These are phyloP conservation scores for Bryopsis sp. DNA, from an alignment of 139 green algal genomes.

Conservation along the genomic window DNA sequence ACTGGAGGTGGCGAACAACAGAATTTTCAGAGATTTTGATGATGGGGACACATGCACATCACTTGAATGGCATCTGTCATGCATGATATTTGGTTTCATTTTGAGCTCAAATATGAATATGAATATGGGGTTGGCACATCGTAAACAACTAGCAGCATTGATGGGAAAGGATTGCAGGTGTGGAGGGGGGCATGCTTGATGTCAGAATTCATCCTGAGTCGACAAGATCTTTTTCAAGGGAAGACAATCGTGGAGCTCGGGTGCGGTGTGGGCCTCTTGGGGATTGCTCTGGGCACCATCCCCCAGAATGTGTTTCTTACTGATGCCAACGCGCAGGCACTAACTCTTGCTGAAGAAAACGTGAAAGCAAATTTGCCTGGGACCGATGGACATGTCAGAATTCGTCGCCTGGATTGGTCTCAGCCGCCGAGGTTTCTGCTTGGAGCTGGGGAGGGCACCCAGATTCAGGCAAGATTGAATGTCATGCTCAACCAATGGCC, in stretches of 20 bases:
- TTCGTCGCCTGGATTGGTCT: conserved; percentile 5
- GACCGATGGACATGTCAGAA: not conserved
- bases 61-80: no score
- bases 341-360: not conserved
- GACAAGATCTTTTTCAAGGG: not conserved
- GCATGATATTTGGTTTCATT: no score
- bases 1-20: not conserved
- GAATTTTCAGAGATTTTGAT: not conserved
- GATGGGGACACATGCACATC: no score
- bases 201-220: not conserved
- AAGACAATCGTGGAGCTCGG: conserved; percentile 7
- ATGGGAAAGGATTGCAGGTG: not conserved
- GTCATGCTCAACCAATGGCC: no score
- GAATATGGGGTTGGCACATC: no score
- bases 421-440: not conserved
- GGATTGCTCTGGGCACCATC: not conserved
- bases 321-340: not conserved
- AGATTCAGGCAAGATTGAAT: no score
- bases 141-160: no score
- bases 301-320: not conserved
- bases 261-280: not conserved
- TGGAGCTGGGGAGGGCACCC: not conserved
- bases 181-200: conserved; percentile 1
- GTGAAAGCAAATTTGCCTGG: not conserved
- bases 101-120: no score